Evolutionary conservation across 225 moss, liverwort and hornwort species (phyloP).

Genomic region (Neckera pumila): DNA sequence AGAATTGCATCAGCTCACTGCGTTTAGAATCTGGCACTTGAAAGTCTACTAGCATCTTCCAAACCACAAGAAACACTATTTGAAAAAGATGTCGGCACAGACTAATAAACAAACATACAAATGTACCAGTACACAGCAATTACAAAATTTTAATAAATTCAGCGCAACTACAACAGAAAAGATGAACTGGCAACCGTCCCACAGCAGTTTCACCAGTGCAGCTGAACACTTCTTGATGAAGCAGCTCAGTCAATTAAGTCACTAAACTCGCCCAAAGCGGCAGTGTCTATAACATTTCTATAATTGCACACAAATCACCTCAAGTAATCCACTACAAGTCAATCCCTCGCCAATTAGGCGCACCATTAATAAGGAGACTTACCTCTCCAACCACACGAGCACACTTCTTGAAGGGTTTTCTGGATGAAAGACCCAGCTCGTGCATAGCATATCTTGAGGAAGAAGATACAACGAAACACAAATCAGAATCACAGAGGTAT

Average conservation of each 20-base stretch:
- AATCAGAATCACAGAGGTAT: not conserved
- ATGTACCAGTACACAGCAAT: not conserved
- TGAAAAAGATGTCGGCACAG: not conserved
- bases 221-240: not conserved
- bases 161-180: not conserved
- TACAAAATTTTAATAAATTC: not conserved
- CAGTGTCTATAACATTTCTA: not conserved
- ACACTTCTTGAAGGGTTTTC: conserved; percentile 95
- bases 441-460: conserved; percentile 87
- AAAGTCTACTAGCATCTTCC: not conserved
- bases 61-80: not conserved
- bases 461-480: not conserved
- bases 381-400: conserved; percentile 99
- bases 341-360: not conserved
- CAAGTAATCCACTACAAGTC: not conserved
- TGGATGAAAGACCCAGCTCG: conserved; percentile 80
- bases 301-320: not conserved
- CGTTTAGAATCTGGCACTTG: not conserved
- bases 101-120: not conserved
- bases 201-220: not conserved
- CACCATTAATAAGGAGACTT: not conserved
- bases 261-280: not conserved
- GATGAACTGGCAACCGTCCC: not conserved
- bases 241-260: not conserved
- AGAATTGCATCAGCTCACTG: not conserved